Percentiles rank a stretch among this genome's conserved stretches.
Conservation (phyloP, 148 eudicot species). For the Cornus suecica region DNA sequence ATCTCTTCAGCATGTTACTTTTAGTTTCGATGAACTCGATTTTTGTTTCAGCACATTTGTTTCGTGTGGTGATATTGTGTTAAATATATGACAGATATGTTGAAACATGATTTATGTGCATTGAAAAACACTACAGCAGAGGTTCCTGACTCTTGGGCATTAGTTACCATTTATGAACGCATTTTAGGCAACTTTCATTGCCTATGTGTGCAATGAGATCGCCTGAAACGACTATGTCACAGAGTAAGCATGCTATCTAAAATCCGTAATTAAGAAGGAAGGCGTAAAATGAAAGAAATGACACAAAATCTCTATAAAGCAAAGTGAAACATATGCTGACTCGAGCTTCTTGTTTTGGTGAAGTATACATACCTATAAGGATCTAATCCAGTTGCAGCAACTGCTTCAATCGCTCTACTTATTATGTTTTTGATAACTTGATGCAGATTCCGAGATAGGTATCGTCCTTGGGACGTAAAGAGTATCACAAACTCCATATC, state of each 20-base stretch:
- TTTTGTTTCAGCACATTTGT: no score
- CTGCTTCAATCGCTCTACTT: conserved; percentile 78
- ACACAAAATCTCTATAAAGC: not conserved
- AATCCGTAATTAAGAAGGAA: conserved; percentile 4
- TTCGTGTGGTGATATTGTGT: no score
- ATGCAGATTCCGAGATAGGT: conserved; percentile 83
- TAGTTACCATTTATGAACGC: no score
- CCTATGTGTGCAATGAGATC: no score
- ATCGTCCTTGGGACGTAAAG: conserved; percentile 94
- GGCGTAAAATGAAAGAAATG: not conserved
- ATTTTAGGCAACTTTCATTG: no score
- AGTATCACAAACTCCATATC: conserved; percentile 98
- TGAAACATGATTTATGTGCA: no score
- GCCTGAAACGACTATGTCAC: not conserved
- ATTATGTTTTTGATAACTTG: conserved; percentile 80
- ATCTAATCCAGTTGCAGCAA: conserved; percentile 72
- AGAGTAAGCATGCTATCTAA: no score
- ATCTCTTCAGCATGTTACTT: no score
- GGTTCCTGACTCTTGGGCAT: no score
- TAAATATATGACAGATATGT: no score
- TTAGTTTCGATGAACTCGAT: no score
- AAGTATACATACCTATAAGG: conserved; percentile 63
- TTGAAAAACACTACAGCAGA: no score
- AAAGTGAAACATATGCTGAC: not conserved
- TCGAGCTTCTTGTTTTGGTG: not conserved